Evolutionary conservation across 2,329 filamentous ascomycete species (phyloP).

Genomic region (Diaporthe sp.): DNA sequence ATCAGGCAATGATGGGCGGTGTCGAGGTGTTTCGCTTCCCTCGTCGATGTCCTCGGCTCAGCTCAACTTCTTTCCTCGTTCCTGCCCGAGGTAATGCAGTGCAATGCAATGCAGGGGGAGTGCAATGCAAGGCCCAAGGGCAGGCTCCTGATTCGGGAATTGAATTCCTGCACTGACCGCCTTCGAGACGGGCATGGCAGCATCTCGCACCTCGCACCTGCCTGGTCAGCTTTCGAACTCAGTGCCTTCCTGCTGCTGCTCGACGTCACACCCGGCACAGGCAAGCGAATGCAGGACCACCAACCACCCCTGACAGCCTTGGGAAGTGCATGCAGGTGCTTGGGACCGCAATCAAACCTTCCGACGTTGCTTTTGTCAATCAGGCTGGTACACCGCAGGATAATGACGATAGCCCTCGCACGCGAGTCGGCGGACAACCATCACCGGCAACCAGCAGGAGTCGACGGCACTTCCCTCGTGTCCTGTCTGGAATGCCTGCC

Average conservation of each 20-base stretch:
- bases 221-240: neutral
- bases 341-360: slow-evolving; percentile 6
- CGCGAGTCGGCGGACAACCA: neutral
- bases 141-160: neutral
- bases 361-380: neutral
- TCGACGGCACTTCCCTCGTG: neutral
- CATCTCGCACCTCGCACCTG: neutral
- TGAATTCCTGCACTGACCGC: neutral
- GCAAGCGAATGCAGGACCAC: slow-evolving; percentile 11
- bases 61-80: neutral
- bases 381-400: neutral
- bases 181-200: neutral
- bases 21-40: slow-evolving; percentile 20
- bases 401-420: neutral
- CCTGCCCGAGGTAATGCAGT: slow-evolving; percentile 16
- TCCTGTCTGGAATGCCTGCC: neutral
- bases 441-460: neutral
- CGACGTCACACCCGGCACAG: slow-evolving; percentile 18
- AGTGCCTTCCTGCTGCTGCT: neutral
- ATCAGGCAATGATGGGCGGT: slow-evolving; percentile 33
- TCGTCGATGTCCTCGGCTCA: neutral
- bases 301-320: neutral
- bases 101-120: slow-evolving; percentile 13
- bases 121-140: neutral
- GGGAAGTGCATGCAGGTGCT: slow-evolving; percentile 30